A percentile compares a stretch with the other conserved stretches of the same genome.
Evolutionary conservation across 768 basidiomycete genomes (phyloP).

Genomic region (Paxillus involutus): DNA sequence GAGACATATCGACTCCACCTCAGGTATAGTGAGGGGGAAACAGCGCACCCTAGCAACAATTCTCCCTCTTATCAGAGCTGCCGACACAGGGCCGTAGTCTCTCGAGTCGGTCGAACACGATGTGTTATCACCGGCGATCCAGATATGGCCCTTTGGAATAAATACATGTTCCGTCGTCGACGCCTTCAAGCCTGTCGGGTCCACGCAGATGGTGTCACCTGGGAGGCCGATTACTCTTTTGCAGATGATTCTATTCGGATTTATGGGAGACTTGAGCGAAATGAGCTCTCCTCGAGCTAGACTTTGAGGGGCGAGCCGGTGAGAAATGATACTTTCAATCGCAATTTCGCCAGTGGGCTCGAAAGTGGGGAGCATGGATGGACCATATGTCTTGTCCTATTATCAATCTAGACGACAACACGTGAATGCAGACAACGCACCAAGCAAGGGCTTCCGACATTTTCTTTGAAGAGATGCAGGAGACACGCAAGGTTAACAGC

Average conservation of each 20-base stretch:
- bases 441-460: slow-evolving; percentile 54
- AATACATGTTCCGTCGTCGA: slow-evolving; percentile 72
- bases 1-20: slow-evolving; percentile 2
- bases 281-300: slow-evolving; percentile 78
- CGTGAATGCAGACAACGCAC: slow-evolving; percentile 34
- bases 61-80: slow-evolving; percentile 70
- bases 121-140: slow-evolving; percentile 91
- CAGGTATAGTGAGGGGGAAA: background rate
- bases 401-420: background rate
- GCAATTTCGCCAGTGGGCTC: slow-evolving; percentile 56
- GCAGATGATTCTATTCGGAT: slow-evolving; percentile 68
- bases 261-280: slow-evolving; percentile 66
- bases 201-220: slow-evolving; percentile 86
- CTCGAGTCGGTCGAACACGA: slow-evolving; percentile 84
- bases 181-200: slow-evolving; percentile 70
- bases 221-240: slow-evolving; percentile 90
- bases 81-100: slow-evolving; percentile 88
- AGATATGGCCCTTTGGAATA: slow-evolving; percentile 84
- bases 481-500: slow-evolving; percentile 54
- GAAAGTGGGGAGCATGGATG: slow-evolving; percentile 83
- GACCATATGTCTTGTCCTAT: slow-evolving; percentile 56
- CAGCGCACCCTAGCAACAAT: slow-evolving; percentile 61
- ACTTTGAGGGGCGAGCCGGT: slow-evolving; percentile 46
- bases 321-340: slow-evolving; percentile 60
- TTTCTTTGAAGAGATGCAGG: slow-evolving; percentile 61